phyloP scores from a whole-genome alignment of 1,284 basidiomycete species.

The Athelia psychrophila region DNA sequence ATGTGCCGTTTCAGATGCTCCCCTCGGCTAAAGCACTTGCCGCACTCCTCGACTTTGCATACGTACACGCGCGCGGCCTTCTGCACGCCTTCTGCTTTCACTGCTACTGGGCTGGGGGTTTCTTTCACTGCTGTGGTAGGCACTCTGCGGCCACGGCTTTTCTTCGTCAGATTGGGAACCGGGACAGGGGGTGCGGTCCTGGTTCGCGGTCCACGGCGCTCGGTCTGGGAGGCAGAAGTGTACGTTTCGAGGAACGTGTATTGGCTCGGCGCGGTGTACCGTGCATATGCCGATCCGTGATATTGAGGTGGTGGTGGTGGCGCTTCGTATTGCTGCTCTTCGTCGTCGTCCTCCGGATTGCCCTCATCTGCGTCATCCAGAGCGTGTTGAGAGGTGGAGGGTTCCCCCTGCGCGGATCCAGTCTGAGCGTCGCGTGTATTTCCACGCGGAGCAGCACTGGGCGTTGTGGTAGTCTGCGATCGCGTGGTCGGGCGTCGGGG shows the following conservation, averaged over 20 bases:
- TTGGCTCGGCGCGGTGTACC: not conserved
- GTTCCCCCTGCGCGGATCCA: not conserved
- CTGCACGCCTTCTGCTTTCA: conserved; percentile 29
- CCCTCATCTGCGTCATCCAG: not conserved
- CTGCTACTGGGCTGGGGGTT: conserved; percentile 9
- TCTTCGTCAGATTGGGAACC: conserved; percentile 70
- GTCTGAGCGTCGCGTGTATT: not conserved
- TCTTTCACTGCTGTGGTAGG: conserved; percentile 38
- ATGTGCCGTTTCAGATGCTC: conserved; percentile 82
- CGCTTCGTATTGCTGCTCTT: not conserved
- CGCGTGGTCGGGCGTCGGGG: not conserved
- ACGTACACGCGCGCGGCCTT: conserved; percentile 50
- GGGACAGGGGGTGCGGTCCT: conserved; percentile 47
- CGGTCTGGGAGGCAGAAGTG: not conserved
- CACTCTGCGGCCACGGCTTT: conserved; percentile 66
- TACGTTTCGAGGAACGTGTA: conserved; percentile 1
- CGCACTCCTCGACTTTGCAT: conserved; percentile 66
- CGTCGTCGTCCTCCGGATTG: not conserved
- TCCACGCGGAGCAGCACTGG: not conserved
- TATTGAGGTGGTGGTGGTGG: not conserved
- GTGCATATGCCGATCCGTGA: not conserved
- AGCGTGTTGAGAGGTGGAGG: not conserved
- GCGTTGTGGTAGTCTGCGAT: not conserved
- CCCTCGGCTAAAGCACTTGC: conserved; percentile 70
- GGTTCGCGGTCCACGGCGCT: not conserved